Evolutionary conservation across 2,329 filamentous ascomycete species (phyloP).

Genomic region (Aphanoascus verrucosus): DNA sequence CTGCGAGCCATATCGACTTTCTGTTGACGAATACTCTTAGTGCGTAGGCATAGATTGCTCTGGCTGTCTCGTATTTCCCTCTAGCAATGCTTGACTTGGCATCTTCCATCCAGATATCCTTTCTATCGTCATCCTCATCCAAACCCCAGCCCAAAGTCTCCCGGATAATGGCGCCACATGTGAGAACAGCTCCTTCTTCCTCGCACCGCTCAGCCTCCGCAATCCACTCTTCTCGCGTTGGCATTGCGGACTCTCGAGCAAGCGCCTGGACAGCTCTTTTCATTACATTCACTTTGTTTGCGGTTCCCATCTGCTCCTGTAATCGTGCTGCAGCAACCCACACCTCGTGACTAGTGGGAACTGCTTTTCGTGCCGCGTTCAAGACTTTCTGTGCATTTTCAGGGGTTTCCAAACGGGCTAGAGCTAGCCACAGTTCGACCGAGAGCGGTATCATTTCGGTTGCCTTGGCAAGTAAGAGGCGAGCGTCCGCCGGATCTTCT

Average conservation of each 20-base stretch:
- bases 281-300: conserved; percentile 79
- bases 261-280: conserved; percentile 82
- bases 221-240: conserved; percentile 96
- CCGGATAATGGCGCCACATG: conserved; percentile 78
- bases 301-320: conserved; percentile 78
- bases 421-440: conserved; percentile 86
- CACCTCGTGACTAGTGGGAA: conserved; percentile 86
- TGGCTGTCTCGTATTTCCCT: conserved; percentile 77
- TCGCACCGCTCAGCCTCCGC: conserved; percentile 89
- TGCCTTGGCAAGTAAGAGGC: conserved; percentile 80
- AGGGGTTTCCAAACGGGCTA: conserved; percentile 78
- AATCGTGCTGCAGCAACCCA: conserved; percentile 91
- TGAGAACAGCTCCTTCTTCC: conserved; percentile 75
- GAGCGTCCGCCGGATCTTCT: conserved; percentile 78
- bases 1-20: conserved; percentile 79
- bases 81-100: conserved; percentile 70
- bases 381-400: conserved; percentile 91
- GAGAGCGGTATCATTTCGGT: conserved; percentile 91
- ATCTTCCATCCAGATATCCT: conserved; percentile 92
- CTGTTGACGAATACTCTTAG: conserved; percentile 82
- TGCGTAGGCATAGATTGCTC: conserved; percentile 87
- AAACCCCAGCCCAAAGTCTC: conserved; percentile 88
- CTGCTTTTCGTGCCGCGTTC: conserved; percentile 86
- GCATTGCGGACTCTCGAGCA: conserved; percentile 86
- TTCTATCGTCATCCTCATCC: conserved; percentile 92